These are phyloP conservation scores for Mortierella sp. DNA, from an alignment of 371 early-diverging fungal species.

Conservation along the genomic window DNA sequence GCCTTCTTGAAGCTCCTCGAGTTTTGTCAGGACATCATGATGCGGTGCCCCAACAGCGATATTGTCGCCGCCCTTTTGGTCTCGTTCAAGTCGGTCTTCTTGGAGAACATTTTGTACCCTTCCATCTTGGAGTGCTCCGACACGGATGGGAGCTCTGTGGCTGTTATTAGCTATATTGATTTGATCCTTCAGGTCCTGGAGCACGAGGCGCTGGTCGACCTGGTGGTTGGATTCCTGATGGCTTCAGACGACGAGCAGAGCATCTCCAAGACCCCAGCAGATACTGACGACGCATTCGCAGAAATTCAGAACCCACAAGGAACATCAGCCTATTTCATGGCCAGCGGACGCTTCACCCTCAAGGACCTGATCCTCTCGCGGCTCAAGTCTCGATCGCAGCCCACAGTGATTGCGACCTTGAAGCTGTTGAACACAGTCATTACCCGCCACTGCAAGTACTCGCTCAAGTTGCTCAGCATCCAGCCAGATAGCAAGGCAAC, in stretches of 20 bases:
- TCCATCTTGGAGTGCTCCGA: constrained; percentile 91
- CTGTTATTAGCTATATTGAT: constrained; percentile 91
- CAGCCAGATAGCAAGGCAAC: constrained; percentile 67
- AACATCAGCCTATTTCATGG: constrained; percentile 64
- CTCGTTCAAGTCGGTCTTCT: constrained; percentile 81
- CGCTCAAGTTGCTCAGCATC: constrained; percentile 78
- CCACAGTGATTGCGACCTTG: constrained; percentile 86
- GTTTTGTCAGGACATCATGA: constrained; percentile 89
- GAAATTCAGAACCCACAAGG: constrained; percentile 53
- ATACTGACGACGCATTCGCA: constrained; percentile 46
- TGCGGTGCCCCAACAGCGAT: constrained; percentile 81
- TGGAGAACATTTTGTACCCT: constrained; percentile 90
- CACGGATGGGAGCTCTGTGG: constrained; percentile 91
- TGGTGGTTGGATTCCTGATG: constrained; percentile 84
- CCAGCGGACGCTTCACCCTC: constrained; percentile 75
- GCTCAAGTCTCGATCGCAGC: constrained; percentile 77
- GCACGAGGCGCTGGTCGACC: constrained; percentile 80
- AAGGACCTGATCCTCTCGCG: constrained; percentile 84
- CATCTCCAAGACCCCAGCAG: constrained; percentile 13
- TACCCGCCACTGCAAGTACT: constrained; percentile 80
- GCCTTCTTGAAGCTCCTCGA: constrained; percentile 83
- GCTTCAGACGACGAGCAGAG: constrained; percentile 68
- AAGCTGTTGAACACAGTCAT: constrained; percentile 85
- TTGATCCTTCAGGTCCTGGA: constrained; percentile 81
- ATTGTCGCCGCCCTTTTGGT: constrained; percentile 75